Base-by-base conservation (phyloP, 179 eudicot genomes). In the Silene noctiflora region DNA sequence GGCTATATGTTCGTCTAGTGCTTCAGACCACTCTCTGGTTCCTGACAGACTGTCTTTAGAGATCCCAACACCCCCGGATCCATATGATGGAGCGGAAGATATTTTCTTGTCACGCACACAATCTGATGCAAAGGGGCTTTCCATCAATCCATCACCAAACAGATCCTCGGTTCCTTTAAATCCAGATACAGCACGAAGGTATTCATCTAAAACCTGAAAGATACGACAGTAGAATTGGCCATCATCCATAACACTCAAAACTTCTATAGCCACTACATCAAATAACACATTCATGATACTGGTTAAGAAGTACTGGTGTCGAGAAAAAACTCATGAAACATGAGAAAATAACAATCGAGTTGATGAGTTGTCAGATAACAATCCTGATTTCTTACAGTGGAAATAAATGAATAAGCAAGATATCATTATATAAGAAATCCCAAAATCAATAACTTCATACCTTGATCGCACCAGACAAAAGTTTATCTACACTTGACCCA, bases 111-210 rank as follows among this genome's bases (percentile, higher is more conserved):
- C 86, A 78, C 93, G 94, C 55, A 89, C 75, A 72, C 69, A 86
- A 75, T 93, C 97, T 75, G 88, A 90, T 71, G 89, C 87, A 87
- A 95, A 93, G 51, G 99, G 97, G 69, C 86, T 84, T 67, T 89
- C 93, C 77, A 84, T 73, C 51, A 79, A 70, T 74, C 85, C 88
- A 79, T 95, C 98, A 80, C 88, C 86, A 51, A 85, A 86, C 78
- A 85, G 81, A 86, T 95, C 99, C 77, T 93, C 99, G 51, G 94
- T 95, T 85, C 99, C 99, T 83, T 89, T 90, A 64, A 95, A 95
- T 73, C 99, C 98, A 82, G 98, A 89, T 22, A 91, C 78, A 71
- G 98, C 99, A 75, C 99, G 98, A 77, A 95, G 97, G 75, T 91
- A 88, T 86, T 95, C 99, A 91, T 95, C 99, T 82, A 91, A 75